Evolutionary conservation across 768 basidiomycete genomes (phyloP).

Genomic region (Lyophyllum atratum): DNA sequence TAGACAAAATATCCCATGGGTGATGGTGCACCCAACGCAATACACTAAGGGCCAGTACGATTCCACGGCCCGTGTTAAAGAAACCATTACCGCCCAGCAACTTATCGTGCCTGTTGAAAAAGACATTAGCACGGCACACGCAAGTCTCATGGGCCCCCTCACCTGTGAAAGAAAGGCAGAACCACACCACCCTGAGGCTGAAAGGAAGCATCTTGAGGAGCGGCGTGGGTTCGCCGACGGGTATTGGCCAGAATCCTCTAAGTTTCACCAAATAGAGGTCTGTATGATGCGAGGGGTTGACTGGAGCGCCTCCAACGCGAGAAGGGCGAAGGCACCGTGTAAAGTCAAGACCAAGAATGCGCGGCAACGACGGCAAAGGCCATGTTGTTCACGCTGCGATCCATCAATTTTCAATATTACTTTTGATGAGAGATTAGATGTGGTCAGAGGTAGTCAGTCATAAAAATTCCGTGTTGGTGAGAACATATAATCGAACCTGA

Average conservation of each 20-base stretch:
- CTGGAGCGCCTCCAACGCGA: background rate
- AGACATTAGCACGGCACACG: background rate
- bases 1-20: slow-evolving; percentile 61
- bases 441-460: slow-evolving; percentile 1
- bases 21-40: slow-evolving; percentile 47
- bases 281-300: background rate
- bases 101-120: slow-evolving; percentile 44
- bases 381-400: background rate
- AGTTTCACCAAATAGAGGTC: background rate
- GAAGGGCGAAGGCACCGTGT: background rate
- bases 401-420: background rate
- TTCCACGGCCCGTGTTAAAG: slow-evolving; percentile 44
- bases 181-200: slow-evolving; percentile 59
- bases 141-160: slow-evolving; percentile 7
- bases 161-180: slow-evolving; percentile 58
- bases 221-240: background rate
- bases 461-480: background rate
- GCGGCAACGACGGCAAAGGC: background rate
- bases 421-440: slow-evolving; percentile 9
- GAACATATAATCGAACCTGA: background rate
- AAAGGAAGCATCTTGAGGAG: slow-evolving; percentile 50
- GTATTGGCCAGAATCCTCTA: slow-evolving; percentile 1
- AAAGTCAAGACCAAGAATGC: background rate
- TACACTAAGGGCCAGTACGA: slow-evolving; percentile 54
- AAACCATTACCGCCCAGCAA: slow-evolving; percentile 50